These are phyloP conservation scores for Phytophthora idaei DNA, from an alignment of 352 stramenopile species.

Conservation along the genomic window DNA sequence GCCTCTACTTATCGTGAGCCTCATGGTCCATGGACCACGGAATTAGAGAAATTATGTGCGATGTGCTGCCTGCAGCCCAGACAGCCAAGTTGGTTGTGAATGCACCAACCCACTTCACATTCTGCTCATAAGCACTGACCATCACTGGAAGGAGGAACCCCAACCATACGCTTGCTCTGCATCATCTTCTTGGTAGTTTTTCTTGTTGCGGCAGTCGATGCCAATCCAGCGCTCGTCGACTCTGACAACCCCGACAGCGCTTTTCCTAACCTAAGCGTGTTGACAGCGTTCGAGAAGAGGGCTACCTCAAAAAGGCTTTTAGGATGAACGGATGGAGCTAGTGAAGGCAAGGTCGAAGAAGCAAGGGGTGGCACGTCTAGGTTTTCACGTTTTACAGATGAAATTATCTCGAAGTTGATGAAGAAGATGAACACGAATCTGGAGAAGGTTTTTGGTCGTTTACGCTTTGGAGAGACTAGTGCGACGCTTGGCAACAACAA, in stretches of 20 bases:
- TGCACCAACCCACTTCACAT: too few relatives aligned
- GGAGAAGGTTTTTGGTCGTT: neutral
- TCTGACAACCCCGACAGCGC: neutral
- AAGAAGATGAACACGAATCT: slow-evolving; percentile 1
- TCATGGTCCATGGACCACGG: too few relatives aligned
- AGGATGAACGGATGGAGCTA: neutral
- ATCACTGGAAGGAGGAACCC: too few relatives aligned
- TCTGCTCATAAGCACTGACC: too few relatives aligned
- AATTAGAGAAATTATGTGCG: too few relatives aligned
- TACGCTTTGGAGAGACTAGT: neutral
- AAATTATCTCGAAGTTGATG: neutral
- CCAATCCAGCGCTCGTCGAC: neutral
- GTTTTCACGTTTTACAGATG: neutral
- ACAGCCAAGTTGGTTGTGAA: too few relatives aligned
- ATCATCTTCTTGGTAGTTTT: neutral
- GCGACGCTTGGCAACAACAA: neutral
- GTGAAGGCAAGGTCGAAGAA: neutral
- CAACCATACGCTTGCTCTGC: neutral
- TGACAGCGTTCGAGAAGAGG: too few relatives aligned
- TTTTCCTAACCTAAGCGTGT: neutral
- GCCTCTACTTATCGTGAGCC: too few relatives aligned
- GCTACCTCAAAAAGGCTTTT: neutral
- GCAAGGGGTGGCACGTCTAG: neutral
- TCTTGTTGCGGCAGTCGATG: neutral
- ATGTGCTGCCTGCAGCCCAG: too few relatives aligned